Evolutionary conservation across 2,329 filamentous ascomycete genomes (phyloP), one percentile per base, ranked within the genome.

Genomic region (Aurifilum marmelostoma): DNA sequence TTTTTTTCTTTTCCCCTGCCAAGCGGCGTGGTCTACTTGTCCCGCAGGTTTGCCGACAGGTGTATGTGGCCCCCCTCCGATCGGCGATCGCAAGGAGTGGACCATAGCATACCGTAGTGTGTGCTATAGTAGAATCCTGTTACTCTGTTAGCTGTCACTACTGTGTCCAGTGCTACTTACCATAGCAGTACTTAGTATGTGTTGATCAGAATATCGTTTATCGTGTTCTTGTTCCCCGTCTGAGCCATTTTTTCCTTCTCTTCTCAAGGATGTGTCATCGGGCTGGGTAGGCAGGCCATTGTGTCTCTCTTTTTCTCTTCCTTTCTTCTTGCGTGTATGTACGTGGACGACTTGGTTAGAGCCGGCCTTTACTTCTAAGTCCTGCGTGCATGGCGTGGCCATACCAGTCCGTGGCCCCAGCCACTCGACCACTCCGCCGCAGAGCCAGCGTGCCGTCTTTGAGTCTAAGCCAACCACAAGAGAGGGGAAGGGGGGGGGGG

Each of bases 61-160:
- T 4, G 34, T 8, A 34, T 34, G 43, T n/a, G 21, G 21, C 41
- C 43, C 34, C 34, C 34, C 34, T 34, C 43, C 14, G 16, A 32
- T 56, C 59, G 47, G 47, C 66, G 66, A 62, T 63, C 59, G 43
- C 43, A n/a, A n/a, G 43, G 43, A n/a, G 3, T 8, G 43, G 9
- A 47, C 21, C 43, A 47, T 47, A 47, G 43, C 11, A 47, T 8
- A n/a, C 41, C 21, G 41, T 47, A 34, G 39, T 21, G 41, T 16
- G 24, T 54, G 24, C n/a, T n/a, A n/a, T n/a, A n/a, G n/a, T n/a
- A 9, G 27, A 56, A 56, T 56, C 52, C 52, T 56, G 52, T 56
- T 29, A 16, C n/a, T 54, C 34, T 47, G 16, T 47, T 8, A 21
- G 34, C 16, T 47, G n/a, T n/a, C n/a, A n/a, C n/a, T n/a, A n/a